Conservation (phyloP, 768 basidiomycete genomes). For the Suillus spraguei region DNA sequence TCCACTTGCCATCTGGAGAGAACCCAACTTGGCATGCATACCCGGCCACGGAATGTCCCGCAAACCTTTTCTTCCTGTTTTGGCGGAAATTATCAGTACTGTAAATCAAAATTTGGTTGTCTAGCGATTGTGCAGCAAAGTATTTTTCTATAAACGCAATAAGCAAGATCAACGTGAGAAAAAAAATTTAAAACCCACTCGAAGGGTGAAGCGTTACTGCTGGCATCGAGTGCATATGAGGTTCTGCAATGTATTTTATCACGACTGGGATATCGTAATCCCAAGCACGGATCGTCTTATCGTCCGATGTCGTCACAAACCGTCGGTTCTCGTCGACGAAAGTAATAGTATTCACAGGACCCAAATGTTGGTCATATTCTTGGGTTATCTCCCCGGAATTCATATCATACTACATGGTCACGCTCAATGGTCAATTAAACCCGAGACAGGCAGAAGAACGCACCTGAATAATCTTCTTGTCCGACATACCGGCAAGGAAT, state of each 20-base stretch:
- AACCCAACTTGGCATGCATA: constrained; percentile 98
- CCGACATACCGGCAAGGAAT: constrained; percentile 97
- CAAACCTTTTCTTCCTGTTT: constrained; percentile 98
- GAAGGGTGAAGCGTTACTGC: constrained; percentile 95
- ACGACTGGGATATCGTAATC: constrained; percentile 99
- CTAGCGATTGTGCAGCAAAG: constrained; percentile 95
- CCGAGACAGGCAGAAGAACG: constrained; percentile 20
- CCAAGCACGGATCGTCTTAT: constrained; percentile 99
- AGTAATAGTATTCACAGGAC: constrained; percentile 97
- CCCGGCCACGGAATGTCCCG: constrained; percentile 95
- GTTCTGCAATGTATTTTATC: constrained; percentile 99
- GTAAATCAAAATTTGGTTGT: constrained; percentile 98
- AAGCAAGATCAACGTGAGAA: constrained; percentile 21
- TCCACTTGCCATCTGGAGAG: constrained; percentile 98
- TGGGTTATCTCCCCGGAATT: constrained; percentile 94
- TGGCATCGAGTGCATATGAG: constrained; percentile 99
- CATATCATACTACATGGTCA: constrained; percentile 79
- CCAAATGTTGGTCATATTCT: constrained; percentile 98
- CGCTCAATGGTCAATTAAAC: neutral
- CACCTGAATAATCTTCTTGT: constrained; percentile 99
- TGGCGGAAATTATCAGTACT: constrained; percentile 98
- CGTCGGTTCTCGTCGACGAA: constrained; percentile 98
- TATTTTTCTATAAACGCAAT: constrained; percentile 69
- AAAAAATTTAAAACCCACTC: constrained; percentile 56
- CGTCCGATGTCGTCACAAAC: constrained; percentile 98